These are phyloP conservation scores for Aspergillus quadricinctus DNA, from an alignment of 2,329 filamentous ascomycete genomes.

Conservation along the genomic window DNA sequence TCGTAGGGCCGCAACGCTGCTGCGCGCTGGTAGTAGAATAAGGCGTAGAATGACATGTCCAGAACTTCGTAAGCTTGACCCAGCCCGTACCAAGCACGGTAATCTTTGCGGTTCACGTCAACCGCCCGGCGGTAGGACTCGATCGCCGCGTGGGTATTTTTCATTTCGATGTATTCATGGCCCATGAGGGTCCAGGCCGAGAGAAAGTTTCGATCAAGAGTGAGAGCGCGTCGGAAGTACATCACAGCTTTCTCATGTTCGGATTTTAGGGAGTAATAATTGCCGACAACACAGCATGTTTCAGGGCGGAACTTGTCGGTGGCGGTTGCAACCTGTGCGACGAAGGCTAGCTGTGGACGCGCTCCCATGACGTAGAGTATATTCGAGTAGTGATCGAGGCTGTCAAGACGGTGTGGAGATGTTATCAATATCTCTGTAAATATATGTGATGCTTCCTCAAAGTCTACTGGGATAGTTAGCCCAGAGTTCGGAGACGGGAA, in stretches of 20 bases:
- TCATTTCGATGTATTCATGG: slow-evolving; percentile 97
- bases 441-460: slow-evolving; percentile 59
- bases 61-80: slow-evolving; percentile 97
- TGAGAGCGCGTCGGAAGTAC: slow-evolving; percentile 91
- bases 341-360: slow-evolving; percentile 82
- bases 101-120: slow-evolving; percentile 92
- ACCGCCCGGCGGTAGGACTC: slow-evolving; percentile 94
- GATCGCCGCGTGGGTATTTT: slow-evolving; percentile 96
- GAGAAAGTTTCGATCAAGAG: slow-evolving; percentile 82
- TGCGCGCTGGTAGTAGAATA: slow-evolving; percentile 97
- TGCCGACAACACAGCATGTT: slow-evolving; percentile 93
- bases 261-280: slow-evolving; percentile 92
- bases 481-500: not conserved
- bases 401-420: slow-evolving; percentile 71
- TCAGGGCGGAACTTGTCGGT: slow-evolving; percentile 96
- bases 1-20: slow-evolving; percentile 92
- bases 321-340: slow-evolving; percentile 84
- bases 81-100: slow-evolving; percentile 95
- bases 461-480: slow-evolving; percentile 42
- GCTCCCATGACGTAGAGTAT: slow-evolving; percentile 90
- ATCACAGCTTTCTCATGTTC: slow-evolving; percentile 97
- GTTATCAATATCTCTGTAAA: slow-evolving; percentile 65
- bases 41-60: slow-evolving; percentile 94
- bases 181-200: slow-evolving; percentile 99
- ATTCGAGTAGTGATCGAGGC: slow-evolving; percentile 93